phyloP scores from a whole-genome alignment of 179 eudicot genomes.

The Nepenthes alata region DNA sequence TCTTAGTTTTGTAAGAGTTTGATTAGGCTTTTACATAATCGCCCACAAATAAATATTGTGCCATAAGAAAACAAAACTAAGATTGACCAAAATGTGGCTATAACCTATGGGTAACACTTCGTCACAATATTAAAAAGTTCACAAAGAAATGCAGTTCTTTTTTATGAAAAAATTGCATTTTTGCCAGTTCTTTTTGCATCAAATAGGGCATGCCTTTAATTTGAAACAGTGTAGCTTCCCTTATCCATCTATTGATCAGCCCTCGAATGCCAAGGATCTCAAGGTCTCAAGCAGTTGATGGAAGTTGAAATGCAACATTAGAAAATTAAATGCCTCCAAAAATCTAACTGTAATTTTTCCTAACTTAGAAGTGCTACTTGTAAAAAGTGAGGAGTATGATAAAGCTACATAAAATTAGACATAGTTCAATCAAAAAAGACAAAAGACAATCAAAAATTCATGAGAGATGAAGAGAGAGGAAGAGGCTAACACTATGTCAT shows the following conservation, averaged over 20 bases:
- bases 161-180: slow-evolving; percentile 92
- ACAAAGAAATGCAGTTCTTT: slow-evolving; percentile 11
- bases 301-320: slow-evolving; percentile 89
- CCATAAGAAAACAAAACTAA: too few relatives aligned
- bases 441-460: too few relatives aligned
- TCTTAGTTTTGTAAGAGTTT: too few relatives aligned
- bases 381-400: slow-evolving; percentile 93
- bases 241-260: slow-evolving; percentile 73
- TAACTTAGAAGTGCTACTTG: slow-evolving; percentile 83
- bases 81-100: too few relatives aligned
- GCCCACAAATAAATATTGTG: too few relatives aligned
- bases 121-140: background rate
- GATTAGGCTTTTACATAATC: too few relatives aligned
- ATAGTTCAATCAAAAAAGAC: background rate
- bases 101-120: background rate
- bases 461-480: too few relatives aligned
- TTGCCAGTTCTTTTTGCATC: slow-evolving; percentile 91
- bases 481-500: too few relatives aligned
- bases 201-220: slow-evolving; percentile 70
- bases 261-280: slow-evolving; percentile 65
- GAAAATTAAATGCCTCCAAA: slow-evolving; percentile 91
- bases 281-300: slow-evolving; percentile 56
- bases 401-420: slow-evolving; percentile 37
- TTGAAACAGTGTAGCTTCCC: slow-evolving; percentile 62
- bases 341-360: slow-evolving; percentile 95